These are phyloP conservation scores for Lentinula sp. DNA, from an alignment of 768 basidiomycete genomes.

Conservation along the genomic window DNA sequence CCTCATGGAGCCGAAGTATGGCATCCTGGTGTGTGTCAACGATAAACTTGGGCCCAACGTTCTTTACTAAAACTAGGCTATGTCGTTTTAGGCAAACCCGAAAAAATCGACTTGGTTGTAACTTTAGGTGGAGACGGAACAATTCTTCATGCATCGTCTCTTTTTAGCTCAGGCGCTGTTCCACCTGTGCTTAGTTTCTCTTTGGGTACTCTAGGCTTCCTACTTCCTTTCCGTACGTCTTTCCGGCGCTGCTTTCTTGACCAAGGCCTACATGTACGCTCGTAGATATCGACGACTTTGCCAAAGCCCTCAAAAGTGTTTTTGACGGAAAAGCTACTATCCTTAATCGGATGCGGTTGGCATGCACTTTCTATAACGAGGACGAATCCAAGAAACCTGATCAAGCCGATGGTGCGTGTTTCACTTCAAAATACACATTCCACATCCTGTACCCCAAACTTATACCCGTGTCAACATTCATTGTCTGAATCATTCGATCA, in stretches of 20 bases:
- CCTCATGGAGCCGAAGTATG: slow-evolving; percentile 61
- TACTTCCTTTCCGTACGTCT: slow-evolving; percentile 86
- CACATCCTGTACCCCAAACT: background rate
- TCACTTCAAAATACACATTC: slow-evolving; percentile 4
- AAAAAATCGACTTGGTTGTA: slow-evolving; percentile 79
- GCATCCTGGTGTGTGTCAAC: slow-evolving; percentile 48
- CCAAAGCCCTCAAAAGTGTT: slow-evolving; percentile 72
- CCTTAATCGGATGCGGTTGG: slow-evolving; percentile 84
- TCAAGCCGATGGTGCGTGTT: slow-evolving; percentile 48
- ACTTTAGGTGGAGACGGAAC: slow-evolving; percentile 95
- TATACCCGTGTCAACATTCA: background rate
- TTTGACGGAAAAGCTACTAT: slow-evolving; percentile 77
- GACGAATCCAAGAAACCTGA: slow-evolving; percentile 50
- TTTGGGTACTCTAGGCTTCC: slow-evolving; percentile 90
- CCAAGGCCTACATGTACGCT: background rate
- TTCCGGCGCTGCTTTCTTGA: background rate
- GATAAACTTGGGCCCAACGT: background rate
- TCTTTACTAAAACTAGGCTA: slow-evolving; percentile 3
- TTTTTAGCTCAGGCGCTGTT: slow-evolving; percentile 87
- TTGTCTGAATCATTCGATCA: background rate
- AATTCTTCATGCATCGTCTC: slow-evolving; percentile 86
- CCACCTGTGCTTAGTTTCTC: slow-evolving; percentile 90
- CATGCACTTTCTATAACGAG: slow-evolving; percentile 69
- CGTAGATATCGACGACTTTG: slow-evolving; percentile 84
- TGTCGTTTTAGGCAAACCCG: slow-evolving; percentile 36